Evolutionary conservation across 2,329 filamentous ascomycete species (phyloP).

Genomic region (Fusarium sp.): DNA sequence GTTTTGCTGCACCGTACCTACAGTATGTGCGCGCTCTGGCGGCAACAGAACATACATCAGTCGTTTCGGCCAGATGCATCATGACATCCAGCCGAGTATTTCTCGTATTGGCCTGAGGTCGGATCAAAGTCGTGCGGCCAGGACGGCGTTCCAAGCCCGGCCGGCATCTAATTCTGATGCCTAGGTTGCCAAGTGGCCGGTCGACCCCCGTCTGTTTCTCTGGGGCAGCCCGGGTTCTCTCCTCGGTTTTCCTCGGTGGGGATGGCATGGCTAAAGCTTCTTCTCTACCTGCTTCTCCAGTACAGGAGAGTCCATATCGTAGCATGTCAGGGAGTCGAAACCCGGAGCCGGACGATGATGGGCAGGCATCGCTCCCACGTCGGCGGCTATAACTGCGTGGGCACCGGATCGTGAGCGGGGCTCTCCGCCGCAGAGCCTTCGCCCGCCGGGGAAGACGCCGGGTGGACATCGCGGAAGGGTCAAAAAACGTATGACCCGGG

Average conservation of each 20-base stretch:
- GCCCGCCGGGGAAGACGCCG: constrained; percentile 24
- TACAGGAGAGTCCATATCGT: background rate
- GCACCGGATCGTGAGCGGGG: constrained; percentile 22
- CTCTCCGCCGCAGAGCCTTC: constrained; percentile 8
- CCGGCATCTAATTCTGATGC: constrained; percentile 23
- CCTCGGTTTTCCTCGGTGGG: background rate
- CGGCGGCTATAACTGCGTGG: constrained; percentile 6
- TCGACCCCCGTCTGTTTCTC: constrained; percentile 1
- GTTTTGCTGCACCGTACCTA: background rate
- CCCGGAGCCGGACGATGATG: constrained; percentile 9
- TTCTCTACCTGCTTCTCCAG: background rate
- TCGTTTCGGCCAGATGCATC: constrained; percentile 28
- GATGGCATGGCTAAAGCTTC: background rate
- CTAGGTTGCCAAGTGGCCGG: constrained; percentile 10
- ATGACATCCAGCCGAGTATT: constrained; percentile 36
- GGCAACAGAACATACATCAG: background rate
- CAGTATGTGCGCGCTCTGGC: background rate
- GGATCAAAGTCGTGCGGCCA: constrained; percentile 26
- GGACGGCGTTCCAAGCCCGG: constrained; percentile 1
- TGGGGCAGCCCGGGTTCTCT: constrained; percentile 13
- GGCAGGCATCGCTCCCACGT: constrained; percentile 25
- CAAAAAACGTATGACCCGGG: constrained; percentile 41
- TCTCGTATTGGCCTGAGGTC: constrained; percentile 39
- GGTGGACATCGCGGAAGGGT: constrained; percentile 13
- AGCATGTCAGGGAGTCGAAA: background rate